phyloP scores from a whole-genome alignment of 305 asterid genomes.

The Solanum hybrid region DNA sequence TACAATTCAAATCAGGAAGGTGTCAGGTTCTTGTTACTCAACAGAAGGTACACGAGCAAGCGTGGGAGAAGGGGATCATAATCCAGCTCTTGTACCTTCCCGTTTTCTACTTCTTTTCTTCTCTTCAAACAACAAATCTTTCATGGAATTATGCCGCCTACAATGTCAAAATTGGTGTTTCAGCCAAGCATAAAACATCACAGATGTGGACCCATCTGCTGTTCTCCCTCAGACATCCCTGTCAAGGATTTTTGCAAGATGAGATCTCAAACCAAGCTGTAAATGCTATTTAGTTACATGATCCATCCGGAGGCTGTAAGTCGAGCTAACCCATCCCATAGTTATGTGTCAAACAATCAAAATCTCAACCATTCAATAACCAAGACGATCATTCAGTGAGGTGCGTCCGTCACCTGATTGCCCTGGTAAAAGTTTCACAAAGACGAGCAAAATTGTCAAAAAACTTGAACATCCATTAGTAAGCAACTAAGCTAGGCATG shows the following conservation, averaged over 20 bases:
- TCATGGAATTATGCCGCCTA: neutral
- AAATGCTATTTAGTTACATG: neutral
- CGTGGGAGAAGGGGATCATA: neutral
- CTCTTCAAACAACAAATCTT: neutral
- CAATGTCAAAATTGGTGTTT: neutral
- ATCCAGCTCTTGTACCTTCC: neutral
- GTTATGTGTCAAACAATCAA: neutral
- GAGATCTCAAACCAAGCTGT: neutral
- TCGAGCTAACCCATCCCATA: neutral
- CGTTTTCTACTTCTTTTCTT: neutral
- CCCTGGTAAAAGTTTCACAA: constrained; percentile 33
- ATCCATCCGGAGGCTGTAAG: neutral
- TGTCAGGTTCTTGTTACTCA: neutral
- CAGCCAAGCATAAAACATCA: neutral
- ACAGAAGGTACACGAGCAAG: neutral
- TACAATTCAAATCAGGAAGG: neutral
- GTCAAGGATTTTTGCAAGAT: neutral
- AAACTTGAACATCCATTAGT: neutral
- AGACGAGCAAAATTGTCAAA: constrained; percentile 6
- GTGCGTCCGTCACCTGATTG: constrained; percentile 98
- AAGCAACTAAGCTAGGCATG: neutral
- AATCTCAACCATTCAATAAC: constrained; percentile 33
- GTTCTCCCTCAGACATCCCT: neutral
- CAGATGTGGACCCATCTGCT: neutral
- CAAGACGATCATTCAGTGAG: constrained; percentile 77